A percentile compares a stretch with the other conserved stretches of the same genome.
Conservation (phyloP, 2,329 filamentous ascomycete genomes). For the Fusarium albosuccineum region DNA sequence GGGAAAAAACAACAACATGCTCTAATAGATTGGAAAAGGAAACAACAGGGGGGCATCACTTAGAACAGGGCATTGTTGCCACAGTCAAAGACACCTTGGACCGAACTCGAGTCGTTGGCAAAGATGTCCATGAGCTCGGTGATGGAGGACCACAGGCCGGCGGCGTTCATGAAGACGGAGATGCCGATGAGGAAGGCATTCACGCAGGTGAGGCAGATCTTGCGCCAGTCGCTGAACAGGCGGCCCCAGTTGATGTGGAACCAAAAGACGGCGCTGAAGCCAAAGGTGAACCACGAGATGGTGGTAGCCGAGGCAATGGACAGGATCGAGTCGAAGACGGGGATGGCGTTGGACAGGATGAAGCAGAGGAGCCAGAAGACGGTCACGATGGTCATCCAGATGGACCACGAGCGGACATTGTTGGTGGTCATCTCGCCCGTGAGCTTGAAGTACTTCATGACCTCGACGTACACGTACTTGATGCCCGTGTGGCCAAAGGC, state of each 20-base stretch:
- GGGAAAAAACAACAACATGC: slow-evolving; percentile 20
- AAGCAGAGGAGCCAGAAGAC: slow-evolving; percentile 53
- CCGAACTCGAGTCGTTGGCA: slow-evolving; percentile 42
- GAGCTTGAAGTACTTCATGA: slow-evolving; percentile 51
- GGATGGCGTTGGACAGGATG: slow-evolving; percentile 53
- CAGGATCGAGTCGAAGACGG: slow-evolving; percentile 55
- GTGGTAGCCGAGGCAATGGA: slow-evolving; percentile 53
- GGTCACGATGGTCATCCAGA: slow-evolving; percentile 52
- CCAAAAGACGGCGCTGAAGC: slow-evolving; percentile 53
- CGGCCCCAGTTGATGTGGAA: slow-evolving; percentile 53
- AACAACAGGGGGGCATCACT: slow-evolving; percentile 24
- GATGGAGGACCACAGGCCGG: slow-evolving; percentile 52
- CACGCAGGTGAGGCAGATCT: slow-evolving; percentile 46
- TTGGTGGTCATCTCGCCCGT: slow-evolving; percentile 51
- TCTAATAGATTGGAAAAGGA: slow-evolving; percentile 29
- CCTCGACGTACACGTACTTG: slow-evolving; percentile 52
- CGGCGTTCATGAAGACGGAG: slow-evolving; percentile 53
- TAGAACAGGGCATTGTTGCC: slow-evolving; percentile 53
- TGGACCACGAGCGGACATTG: slow-evolving; percentile 51
- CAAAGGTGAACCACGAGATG: slow-evolving; percentile 55
- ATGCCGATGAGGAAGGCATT: slow-evolving; percentile 50
- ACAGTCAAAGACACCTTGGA: slow-evolving; percentile 51
- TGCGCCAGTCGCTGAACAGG: slow-evolving; percentile 46
- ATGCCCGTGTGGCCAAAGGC: slow-evolving; percentile 52
- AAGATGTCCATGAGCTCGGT: slow-evolving; percentile 50